Percentiles rank a stretch among this genome's conserved stretches.
These are phyloP conservation scores for Alternaria sp. DNA, from an alignment of 2,329 filamentous ascomycete species.

Conservation along the genomic window DNA sequence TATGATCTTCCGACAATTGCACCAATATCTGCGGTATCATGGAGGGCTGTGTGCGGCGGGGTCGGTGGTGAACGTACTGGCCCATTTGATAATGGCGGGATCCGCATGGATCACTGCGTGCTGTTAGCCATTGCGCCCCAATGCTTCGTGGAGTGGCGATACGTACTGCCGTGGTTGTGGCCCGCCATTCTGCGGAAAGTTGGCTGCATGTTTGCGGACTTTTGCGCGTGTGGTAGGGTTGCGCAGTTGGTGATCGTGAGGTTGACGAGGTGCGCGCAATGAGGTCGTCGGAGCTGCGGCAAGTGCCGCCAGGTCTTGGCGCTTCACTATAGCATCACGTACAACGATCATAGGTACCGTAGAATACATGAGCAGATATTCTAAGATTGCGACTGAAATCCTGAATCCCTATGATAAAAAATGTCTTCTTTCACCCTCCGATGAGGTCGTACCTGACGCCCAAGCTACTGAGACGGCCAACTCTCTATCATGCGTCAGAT, in stretches of 20 bases:
- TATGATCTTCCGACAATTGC: neutral
- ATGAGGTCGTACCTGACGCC: neutral
- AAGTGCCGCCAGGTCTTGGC: slow-evolving; percentile 33
- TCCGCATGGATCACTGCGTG: slow-evolving; percentile 59
- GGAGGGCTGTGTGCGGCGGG: slow-evolving; percentile 22
- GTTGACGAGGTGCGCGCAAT: slow-evolving; percentile 22
- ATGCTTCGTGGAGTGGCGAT: neutral
- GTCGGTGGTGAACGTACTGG: slow-evolving; percentile 56
- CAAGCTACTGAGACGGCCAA: neutral
- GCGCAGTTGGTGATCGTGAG: slow-evolving; percentile 20
- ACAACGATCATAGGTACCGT: neutral
- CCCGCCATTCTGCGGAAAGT: slow-evolving; percentile 39
- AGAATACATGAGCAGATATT: neutral
- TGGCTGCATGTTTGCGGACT: slow-evolving; percentile 19
- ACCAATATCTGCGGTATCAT: neutral
- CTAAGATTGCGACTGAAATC: too few species aligned
- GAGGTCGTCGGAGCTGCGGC: slow-evolving; percentile 22
- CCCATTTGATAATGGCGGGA: slow-evolving; percentile 65
- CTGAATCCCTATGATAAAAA: neutral
- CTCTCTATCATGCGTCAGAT: neutral
- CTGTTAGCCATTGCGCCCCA: slow-evolving; percentile 36
- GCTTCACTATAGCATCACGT: neutral
- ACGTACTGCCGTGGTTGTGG: slow-evolving; percentile 37
- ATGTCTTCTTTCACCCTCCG: rapidly evolving
- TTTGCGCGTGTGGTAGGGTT: slow-evolving; percentile 21